A percentile compares a stretch with the other conserved stretches of the same genome.
These are phyloP conservation scores for Agrocybe pediades DNA, from an alignment of 768 basidiomycete genomes.

Conservation along the genomic window DNA sequence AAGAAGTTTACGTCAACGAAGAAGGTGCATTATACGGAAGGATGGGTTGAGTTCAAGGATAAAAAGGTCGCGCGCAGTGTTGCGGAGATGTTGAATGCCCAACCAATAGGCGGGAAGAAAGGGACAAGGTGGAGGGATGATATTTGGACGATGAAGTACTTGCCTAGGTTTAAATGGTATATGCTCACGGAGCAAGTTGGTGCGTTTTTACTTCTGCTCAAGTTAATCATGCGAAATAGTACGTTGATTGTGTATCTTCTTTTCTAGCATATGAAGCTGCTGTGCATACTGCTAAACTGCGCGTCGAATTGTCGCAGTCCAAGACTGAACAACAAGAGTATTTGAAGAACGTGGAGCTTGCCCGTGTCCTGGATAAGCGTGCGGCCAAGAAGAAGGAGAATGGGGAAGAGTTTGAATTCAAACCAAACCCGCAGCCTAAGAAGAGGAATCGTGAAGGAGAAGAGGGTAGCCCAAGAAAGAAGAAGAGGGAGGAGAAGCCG, in stretches of 20 bases:
- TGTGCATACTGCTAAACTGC: constrained; percentile 83
- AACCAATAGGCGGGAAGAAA: constrained; percentile 93
- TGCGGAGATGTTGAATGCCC: constrained; percentile 95
- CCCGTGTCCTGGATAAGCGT: constrained; percentile 83
- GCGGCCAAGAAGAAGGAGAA: constrained; percentile 63
- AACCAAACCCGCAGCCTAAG: constrained; percentile 34
- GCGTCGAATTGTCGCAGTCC: constrained; percentile 88
- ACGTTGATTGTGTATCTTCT: background rate
- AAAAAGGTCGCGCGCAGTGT: constrained; percentile 88
- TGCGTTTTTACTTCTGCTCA: constrained; percentile 41
- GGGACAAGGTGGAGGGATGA: constrained; percentile 92
- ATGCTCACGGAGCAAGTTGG: constrained; percentile 99
- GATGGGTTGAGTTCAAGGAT: constrained; percentile 98
- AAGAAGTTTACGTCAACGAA: constrained; percentile 82
- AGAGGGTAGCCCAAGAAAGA: constrained; percentile 20
- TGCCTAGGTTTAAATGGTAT: constrained; percentile 97
- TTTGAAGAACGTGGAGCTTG: constrained; percentile 91
- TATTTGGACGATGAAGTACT: constrained; percentile 99
- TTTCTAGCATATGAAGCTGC: constrained; percentile 88
- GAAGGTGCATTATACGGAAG: constrained; percentile 89
- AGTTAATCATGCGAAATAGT: background rate
- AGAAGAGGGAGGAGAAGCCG: constrained; percentile 32
- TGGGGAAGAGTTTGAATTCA: constrained; percentile 51
- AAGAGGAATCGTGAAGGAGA: constrained; percentile 19
- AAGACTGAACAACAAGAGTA: constrained; percentile 90